Base-by-base conservation (phyloP, 2,329 filamentous ascomycete species). In the Biscogniauxia mediterranea region DNA sequence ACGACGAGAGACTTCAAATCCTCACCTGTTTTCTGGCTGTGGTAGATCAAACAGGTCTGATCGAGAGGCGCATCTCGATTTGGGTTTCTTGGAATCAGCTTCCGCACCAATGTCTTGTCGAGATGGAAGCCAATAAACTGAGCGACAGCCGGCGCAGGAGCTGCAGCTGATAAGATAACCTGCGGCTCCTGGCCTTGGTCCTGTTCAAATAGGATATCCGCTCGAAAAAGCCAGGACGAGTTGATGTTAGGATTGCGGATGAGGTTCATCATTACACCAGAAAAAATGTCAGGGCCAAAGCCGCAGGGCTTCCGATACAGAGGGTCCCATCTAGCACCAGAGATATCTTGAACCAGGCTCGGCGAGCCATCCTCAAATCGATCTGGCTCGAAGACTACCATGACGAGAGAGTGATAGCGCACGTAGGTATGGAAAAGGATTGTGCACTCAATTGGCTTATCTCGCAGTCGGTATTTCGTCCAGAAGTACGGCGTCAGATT, bases 41-140 rank as follows among this genome's bases (percentile, higher is more conserved):
- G 69, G 73, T 92, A 91, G 64, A 93, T 84, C 59, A 91, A 83
- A 74, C 92, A 96, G 1, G 92, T 96, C 75, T 98, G 94, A 60
- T 92, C 83, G 64, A 97, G 76, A 1, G 89, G 82, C 20, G 81
- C 79, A 74, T 98, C 94, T 25, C 94, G 79, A 58, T 88, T 82
- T 2, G 88, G 85, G 74, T 97, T 97, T 56, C 94, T 83, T 2
- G 94, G 94, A 54, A 97, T 88, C 69, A 97, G 79, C 63, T 83
- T 89, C 61, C 93, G 84, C 7, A 97, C 84, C 20, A 97, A 81
- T 1, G 86, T 86, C 66, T 89, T 87, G 23, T 83, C 80, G 32
- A 87, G 78, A 25, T 74, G 66, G 61, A 81, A 80, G 54, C 71
- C 75, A 55, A 66, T 68, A 65, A 88, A 84, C 52, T 79, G 76